Percentiles rank a stretch among this genome's conserved stretches.
phyloP scores from a whole-genome alignment of 2,329 filamentous ascomycete genomes.

The Claviceps quebecensis region DNA sequence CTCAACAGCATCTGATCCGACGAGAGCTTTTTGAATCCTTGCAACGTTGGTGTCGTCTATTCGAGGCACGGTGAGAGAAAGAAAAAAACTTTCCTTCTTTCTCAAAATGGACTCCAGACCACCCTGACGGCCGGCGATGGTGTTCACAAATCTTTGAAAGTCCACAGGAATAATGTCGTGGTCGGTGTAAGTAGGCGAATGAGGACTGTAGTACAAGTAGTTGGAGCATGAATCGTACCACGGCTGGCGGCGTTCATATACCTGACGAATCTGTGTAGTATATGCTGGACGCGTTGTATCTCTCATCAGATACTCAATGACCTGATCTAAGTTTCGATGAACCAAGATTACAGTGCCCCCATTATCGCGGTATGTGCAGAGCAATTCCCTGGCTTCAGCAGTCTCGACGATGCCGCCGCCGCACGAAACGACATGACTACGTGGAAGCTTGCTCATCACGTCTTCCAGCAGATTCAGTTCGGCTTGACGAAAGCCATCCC shows the following conservation, averaged over 20 bases:
- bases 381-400: slow-evolving; percentile 60
- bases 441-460: slow-evolving; percentile 59
- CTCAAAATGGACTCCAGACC: slow-evolving; percentile 27
- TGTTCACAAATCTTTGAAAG: slow-evolving; percentile 24
- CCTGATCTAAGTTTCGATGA: slow-evolving; percentile 72
- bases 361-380: slow-evolving; percentile 56
- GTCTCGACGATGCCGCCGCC: slow-evolving; percentile 89
- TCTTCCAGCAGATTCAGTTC: slow-evolving; percentile 63
- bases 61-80: slow-evolving; percentile 74
- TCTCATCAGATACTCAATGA: slow-evolving; percentile 75
- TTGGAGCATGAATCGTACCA: slow-evolving; percentile 94
- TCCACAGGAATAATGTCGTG: slow-evolving; percentile 18
- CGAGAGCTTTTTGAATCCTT: slow-evolving; percentile 55
- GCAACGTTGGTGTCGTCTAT: slow-evolving; percentile 44
- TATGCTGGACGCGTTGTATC: slow-evolving; percentile 90
- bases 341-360: slow-evolving; percentile 80
- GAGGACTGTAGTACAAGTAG: slow-evolving; percentile 79
- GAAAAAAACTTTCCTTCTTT: slow-evolving; percentile 76
- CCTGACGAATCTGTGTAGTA: slow-evolving; percentile 78
- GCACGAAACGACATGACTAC: slow-evolving; percentile 76
- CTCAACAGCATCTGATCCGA: slow-evolving; percentile 87
- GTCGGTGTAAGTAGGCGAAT: slow-evolving; percentile 20
- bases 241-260: slow-evolving; percentile 77
- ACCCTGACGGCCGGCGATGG: slow-evolving; percentile 26
- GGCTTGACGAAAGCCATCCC: slow-evolving; percentile 74